Evolutionary conservation across 352 stramenopile species (phyloP), one percentile per base, ranked within the genome.

Genomic region (Lagenidium sp.): DNA sequence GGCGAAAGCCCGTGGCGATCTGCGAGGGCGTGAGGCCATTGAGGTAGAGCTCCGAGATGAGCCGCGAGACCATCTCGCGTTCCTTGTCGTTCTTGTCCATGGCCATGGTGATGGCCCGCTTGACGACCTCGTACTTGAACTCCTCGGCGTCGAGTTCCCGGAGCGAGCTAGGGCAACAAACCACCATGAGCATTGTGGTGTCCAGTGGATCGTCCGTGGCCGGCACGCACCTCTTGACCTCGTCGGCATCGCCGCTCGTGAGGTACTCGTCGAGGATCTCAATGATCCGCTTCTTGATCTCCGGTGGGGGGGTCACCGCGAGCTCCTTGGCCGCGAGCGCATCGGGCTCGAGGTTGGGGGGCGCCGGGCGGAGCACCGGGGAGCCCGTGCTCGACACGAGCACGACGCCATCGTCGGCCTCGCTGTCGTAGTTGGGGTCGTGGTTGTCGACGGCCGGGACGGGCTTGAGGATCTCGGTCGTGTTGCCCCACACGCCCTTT

Each of bases 31-130:
- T 88, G 6, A 94, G 51, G 4, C 78, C 77, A 43, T 92, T 84
- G 44, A 97, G 74, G 57, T 97, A 97, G 32, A 98, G 63, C 48
- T 88, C 82, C 22, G 91, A 96, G 41, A 99, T 76, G 22, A 98
- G 56, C 20, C 91, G 72, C 24, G 85, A 97, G 21, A 95, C 73
- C 8, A 97, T 55, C 50, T 98, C 95, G 43, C 90, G 74, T 53
- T 98, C 90, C 39, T 90, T 80, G 50, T 95, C 82, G 50, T 88
- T 70, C 42, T 91, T 86, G 70, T 99, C 96, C 65, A 99, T 85
- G 16, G 91, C 82, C 58, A 98, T 94, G 26, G 83, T 96, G 50
- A 99, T 94, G 5, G 82, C 87, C 26, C 92, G 77, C 62, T 98
- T 98, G 24, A 98, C 89, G 31, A 98, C 61, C 50, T 96, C 82